Conservation (phyloP, 495 filamentous ascomycete species). For the Penicillium paxilli region DNA sequence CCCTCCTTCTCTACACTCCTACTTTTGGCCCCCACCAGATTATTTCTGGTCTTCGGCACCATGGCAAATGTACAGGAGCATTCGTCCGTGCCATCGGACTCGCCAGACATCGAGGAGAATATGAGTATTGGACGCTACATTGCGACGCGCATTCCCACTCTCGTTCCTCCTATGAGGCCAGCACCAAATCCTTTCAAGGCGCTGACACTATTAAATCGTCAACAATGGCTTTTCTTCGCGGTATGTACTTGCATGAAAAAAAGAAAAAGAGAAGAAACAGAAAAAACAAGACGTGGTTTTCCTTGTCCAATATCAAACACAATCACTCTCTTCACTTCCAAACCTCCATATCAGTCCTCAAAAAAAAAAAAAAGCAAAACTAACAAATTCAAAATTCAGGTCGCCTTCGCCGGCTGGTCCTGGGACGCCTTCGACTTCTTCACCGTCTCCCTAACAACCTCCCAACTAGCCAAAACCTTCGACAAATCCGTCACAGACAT, state of each 20-base stretch:
- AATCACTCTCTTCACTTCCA: neutral
- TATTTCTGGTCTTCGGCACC: neutral
- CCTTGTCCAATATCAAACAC: neutral
- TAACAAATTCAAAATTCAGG: slow-evolving; percentile 11
- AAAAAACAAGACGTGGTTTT: no score
- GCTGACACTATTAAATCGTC: slow-evolving; percentile 63
- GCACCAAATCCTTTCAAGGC: slow-evolving; percentile 78
- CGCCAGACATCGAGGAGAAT: slow-evolving; percentile 34
- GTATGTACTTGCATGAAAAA: slow-evolving; percentile 38
- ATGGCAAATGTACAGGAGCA: slow-evolving; percentile 11
- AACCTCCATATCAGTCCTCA: neutral
- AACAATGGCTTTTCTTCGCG: slow-evolving; percentile 85
- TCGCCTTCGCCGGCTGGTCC: slow-evolving; percentile 70
- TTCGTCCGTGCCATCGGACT: neutral
- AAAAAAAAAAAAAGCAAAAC: neutral
- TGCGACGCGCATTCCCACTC: slow-evolving; percentile 66
- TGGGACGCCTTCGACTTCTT: slow-evolving; percentile 95
- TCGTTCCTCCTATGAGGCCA: slow-evolving; percentile 75
- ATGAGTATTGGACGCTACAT: slow-evolving; percentile 65
- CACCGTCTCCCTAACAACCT: slow-evolving; percentile 76
- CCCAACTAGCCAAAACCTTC: slow-evolving; percentile 66
- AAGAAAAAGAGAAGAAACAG: no score
- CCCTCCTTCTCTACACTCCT: neutral
- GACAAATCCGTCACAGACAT: slow-evolving; percentile 70
- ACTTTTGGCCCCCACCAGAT: neutral